These are phyloP conservation scores for Huntiella omanensis DNA, from an alignment of 2,329 filamentous ascomycete species.

Conservation along the genomic window DNA sequence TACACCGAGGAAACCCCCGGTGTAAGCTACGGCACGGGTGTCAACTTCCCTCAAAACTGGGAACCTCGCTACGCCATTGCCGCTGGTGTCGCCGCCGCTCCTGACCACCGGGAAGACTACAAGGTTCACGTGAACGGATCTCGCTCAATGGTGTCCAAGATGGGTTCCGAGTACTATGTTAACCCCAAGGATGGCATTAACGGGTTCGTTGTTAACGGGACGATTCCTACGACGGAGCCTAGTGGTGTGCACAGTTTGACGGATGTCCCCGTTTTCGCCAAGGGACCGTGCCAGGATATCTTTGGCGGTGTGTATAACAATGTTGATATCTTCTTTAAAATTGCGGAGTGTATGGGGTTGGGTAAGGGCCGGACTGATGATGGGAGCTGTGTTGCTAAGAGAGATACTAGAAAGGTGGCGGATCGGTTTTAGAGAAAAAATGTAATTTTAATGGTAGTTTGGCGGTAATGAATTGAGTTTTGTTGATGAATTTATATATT, in stretches of 20 bases:
- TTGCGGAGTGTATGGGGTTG: constrained; percentile 48
- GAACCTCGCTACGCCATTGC: constrained; percentile 68
- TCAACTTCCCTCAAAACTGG: constrained; percentile 69
- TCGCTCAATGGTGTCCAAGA: constrained; percentile 38
- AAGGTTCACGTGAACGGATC: constrained; percentile 47
- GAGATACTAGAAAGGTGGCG: constrained; percentile 5
- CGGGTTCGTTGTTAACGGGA: constrained; percentile 61
- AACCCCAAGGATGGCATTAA: constrained; percentile 46
- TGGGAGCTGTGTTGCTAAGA: constrained; percentile 3
- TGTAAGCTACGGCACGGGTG: constrained; percentile 51
- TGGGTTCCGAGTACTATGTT: constrained; percentile 40
- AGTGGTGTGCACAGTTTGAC: constrained; percentile 63
- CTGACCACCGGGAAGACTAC: constrained; percentile 63
- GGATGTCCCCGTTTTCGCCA: constrained; percentile 60
- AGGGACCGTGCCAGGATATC: constrained; percentile 58
- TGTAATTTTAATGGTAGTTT: background rate
- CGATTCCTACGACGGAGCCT: constrained; percentile 39
- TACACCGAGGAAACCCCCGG: constrained; percentile 43
- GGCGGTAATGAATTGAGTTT: too few relatives aligned
- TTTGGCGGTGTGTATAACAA: constrained; percentile 56
- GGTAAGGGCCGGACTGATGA: constrained; percentile 13
- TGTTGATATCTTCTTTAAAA: constrained; percentile 58
- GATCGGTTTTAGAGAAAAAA: constrained; percentile 9
- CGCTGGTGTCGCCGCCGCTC: constrained; percentile 49
- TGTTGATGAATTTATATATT: too few relatives aligned